Conservation (phyloP, 106 monocot species). For the Allium fistulosum region DNA sequence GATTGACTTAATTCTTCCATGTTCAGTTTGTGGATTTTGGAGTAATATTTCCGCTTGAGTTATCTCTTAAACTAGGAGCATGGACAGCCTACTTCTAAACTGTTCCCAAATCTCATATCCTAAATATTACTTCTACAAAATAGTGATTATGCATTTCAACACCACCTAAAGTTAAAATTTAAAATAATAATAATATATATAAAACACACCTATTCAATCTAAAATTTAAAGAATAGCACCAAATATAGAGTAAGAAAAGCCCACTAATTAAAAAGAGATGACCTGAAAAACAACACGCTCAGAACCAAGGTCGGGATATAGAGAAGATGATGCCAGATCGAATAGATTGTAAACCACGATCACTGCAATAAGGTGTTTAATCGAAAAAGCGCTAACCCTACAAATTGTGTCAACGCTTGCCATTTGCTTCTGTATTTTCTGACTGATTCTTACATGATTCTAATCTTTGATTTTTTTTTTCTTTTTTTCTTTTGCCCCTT, state of each 20-base stretch:
- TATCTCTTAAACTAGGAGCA: too few relatives aligned
- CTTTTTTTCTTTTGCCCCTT: too few relatives aligned
- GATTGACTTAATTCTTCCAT: too few relatives aligned
- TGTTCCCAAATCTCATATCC: too few relatives aligned
- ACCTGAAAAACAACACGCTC: slow-evolving; percentile 95
- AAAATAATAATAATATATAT: not conserved
- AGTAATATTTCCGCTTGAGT: too few relatives aligned
- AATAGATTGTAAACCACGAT: slow-evolving; percentile 16
- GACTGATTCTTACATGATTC: too few relatives aligned
- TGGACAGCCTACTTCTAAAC: too few relatives aligned
- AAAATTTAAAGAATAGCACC: not conserved
- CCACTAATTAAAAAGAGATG: not conserved
- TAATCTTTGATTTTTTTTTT: too few relatives aligned
- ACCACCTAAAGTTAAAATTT: not conserved
- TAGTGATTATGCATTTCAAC: too few relatives aligned
- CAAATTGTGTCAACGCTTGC: not conserved
- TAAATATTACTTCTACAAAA: not conserved
- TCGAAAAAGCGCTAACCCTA: not conserved
- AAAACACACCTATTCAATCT: not conserved
- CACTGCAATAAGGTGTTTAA: not conserved
- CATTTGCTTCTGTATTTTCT: slow-evolving; percentile 1
- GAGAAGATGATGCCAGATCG: slow-evolving; percentile 17
- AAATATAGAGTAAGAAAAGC: not conserved
- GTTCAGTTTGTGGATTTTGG: too few relatives aligned
- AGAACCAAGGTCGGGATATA: slow-evolving; percentile 54